phyloP scores from a whole-genome alignment of 139 green algal genomes.

The Volvox africanus region DNA sequence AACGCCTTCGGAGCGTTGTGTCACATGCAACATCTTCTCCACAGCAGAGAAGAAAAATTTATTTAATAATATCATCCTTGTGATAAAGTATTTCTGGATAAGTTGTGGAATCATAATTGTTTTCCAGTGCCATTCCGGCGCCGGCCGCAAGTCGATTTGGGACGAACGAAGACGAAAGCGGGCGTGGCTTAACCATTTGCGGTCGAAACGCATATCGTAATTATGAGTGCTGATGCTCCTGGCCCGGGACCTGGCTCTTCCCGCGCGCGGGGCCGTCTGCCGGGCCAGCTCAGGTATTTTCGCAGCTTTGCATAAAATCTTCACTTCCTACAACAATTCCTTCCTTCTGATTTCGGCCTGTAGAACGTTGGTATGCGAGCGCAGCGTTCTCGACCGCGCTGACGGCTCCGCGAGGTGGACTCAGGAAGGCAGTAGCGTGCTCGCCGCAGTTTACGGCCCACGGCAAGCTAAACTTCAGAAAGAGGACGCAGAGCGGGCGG shows the following conservation, averaged over 20 bases:
- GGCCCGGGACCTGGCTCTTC: slow-evolving; percentile 25
- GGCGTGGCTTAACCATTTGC: no score
- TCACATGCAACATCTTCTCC: no score
- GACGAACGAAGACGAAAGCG: no score
- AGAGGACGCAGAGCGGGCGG: slow-evolving; percentile 72
- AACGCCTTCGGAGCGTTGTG: no score
- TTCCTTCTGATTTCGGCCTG: no score
- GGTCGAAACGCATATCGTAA: no score
- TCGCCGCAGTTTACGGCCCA: slow-evolving; percentile 80
- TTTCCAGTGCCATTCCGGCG: background rate
- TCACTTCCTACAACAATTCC: background rate
- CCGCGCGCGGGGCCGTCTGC: background rate
- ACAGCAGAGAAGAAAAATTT: no score
- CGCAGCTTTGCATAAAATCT: background rate
- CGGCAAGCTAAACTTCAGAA: slow-evolving; percentile 51
- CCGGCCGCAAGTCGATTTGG: background rate
- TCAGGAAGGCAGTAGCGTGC: slow-evolving; percentile 69
- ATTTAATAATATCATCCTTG: background rate
- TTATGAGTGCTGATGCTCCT: background rate
- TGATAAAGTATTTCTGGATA: background rate
- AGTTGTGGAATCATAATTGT: background rate
- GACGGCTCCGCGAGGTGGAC: slow-evolving; percentile 80
- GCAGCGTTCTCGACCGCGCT: slow-evolving; percentile 65
- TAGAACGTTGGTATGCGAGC: slow-evolving; percentile 73
- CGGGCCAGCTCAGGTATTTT: slow-evolving; percentile 21